These are phyloP conservation scores for Coemansia sp. DNA, from an alignment of 192 early-diverging fungal genomes.

Conservation along the genomic window DNA sequence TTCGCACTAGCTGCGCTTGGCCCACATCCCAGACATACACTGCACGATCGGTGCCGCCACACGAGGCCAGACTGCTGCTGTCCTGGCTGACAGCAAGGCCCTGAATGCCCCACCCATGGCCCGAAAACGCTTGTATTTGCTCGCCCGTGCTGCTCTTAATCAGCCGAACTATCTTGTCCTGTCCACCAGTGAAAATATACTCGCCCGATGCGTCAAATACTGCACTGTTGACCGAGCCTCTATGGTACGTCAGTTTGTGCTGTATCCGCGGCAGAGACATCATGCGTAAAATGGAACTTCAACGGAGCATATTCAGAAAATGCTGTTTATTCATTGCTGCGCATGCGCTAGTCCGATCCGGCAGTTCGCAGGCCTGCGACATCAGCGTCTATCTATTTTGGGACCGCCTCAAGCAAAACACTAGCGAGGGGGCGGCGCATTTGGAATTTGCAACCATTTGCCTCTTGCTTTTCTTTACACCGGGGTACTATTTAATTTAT, in stretches of 20 bases:
- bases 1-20: constrained; percentile 64
- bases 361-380: too few species aligned
- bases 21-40: constrained; percentile 87
- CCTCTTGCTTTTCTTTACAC: neutral
- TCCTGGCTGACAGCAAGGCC: constrained; percentile 41
- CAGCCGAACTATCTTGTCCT: constrained; percentile 66
- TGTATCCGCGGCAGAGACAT: constrained; percentile 16
- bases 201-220: constrained; percentile 69
- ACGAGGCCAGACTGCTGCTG: constrained; percentile 68
- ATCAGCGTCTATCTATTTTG: neutral
- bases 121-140: constrained; percentile 72
- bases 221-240: constrained; percentile 64
- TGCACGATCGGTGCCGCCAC: constrained; percentile 68
- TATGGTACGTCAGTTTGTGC: constrained; percentile 56
- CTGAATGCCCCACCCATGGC: constrained; percentile 82
- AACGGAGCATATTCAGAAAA: neutral
- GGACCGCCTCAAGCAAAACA: too few species aligned
- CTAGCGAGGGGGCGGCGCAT: too few species aligned
- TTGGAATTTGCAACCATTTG: neutral
- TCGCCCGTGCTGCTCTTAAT: constrained; percentile 67
- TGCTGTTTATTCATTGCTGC: neutral
- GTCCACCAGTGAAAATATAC: constrained; percentile 78
- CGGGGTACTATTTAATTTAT: neutral
- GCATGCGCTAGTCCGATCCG: too few species aligned
- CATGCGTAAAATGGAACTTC: neutral